Percentiles rank a stretch among this genome's conserved stretches.
These are phyloP conservation scores for Dendrobium officinale DNA, from an alignment of 106 monocot species.

Conservation along the genomic window DNA sequence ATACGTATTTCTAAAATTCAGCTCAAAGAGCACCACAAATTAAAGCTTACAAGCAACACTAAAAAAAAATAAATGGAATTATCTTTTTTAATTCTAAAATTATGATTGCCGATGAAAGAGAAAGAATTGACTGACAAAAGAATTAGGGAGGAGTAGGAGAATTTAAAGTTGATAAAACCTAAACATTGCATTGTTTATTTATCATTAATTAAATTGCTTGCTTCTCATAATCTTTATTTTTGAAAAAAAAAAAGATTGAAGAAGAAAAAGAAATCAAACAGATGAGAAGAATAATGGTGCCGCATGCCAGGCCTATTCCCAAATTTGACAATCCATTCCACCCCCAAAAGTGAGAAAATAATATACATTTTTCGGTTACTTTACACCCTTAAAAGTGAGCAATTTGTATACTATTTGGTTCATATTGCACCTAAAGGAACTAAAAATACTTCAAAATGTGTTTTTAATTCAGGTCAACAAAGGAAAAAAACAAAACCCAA, in stretches of 20 bases:
- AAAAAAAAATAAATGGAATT: background rate
- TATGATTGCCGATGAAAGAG: constrained; percentile 52
- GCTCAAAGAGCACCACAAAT: too few species aligned
- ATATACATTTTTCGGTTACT: background rate
- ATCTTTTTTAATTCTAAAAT: background rate
- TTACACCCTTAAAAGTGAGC: background rate
- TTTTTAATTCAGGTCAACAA: constrained; percentile 28
- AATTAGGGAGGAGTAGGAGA: constrained; percentile 70
- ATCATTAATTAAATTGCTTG: background rate
- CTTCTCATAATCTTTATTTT: background rate
- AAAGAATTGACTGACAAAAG: constrained; percentile 74
- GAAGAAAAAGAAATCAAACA: constrained; percentile 85
- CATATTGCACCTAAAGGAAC: too few species aligned
- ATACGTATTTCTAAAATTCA: too few species aligned
- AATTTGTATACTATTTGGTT: background rate
- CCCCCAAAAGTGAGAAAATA: constrained; percentile 61
- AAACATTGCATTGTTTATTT: background rate
- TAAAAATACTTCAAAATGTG: too few species aligned
- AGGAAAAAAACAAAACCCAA: constrained; percentile 53
- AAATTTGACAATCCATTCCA: constrained; percentile 71
- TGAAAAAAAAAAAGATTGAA: constrained; percentile 35
- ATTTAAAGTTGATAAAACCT: constrained; percentile 42
- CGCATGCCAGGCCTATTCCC: constrained; percentile 80
- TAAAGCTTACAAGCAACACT: too few species aligned
- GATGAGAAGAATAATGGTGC: constrained; percentile 82